Conservation (phyloP, 1,284 basidiomycete genomes). For the Rhizoctonia solani region DNA sequence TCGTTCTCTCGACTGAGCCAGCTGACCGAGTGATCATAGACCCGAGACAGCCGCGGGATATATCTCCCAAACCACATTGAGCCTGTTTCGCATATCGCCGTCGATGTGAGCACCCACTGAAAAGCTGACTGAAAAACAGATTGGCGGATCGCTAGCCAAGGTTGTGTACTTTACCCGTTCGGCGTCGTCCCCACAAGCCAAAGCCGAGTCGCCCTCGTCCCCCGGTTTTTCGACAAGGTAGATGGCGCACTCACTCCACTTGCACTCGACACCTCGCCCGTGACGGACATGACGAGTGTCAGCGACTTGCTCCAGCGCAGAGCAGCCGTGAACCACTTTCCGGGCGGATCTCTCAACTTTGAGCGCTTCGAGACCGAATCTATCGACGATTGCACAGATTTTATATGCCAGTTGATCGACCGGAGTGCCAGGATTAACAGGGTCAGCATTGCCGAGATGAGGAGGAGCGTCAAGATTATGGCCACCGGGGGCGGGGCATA, state of each 20-base stretch:
- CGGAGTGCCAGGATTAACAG: slow-evolving; percentile 86
- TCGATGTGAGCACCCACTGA: slow-evolving; percentile 71
- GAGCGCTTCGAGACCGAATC: slow-evolving; percentile 95
- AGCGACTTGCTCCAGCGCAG: slow-evolving; percentile 65
- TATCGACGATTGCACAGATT: slow-evolving; percentile 83
- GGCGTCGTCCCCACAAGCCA: slow-evolving; percentile 67
- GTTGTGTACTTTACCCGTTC: slow-evolving; percentile 98
- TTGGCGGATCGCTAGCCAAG: slow-evolving; percentile 97
- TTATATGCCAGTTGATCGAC: slow-evolving; percentile 86
- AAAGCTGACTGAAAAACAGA: slow-evolving; percentile 53
- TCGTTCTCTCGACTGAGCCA: neutral
- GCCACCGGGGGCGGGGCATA: slow-evolving; percentile 98
- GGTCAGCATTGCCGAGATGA: slow-evolving; percentile 91
- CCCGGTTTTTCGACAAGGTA: slow-evolving; percentile 46
- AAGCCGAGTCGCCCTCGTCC: slow-evolving; percentile 65
- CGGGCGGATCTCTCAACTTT: slow-evolving; percentile 97
- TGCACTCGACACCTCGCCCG: slow-evolving; percentile 56
- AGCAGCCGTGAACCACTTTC: slow-evolving; percentile 77
- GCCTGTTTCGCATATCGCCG: slow-evolving; percentile 93
- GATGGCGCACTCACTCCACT: slow-evolving; percentile 85
- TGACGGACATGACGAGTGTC: slow-evolving; percentile 32
- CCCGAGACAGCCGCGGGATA: slow-evolving; percentile 89
- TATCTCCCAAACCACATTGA: slow-evolving; percentile 96
- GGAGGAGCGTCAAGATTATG: slow-evolving; percentile 92
- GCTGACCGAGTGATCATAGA: slow-evolving; percentile 56